A percentile compares a stretch with the other conserved stretches of the same genome.
Conservation (phyloP, 2,329 filamentous ascomycete species). For the Alternaria atra region DNA sequence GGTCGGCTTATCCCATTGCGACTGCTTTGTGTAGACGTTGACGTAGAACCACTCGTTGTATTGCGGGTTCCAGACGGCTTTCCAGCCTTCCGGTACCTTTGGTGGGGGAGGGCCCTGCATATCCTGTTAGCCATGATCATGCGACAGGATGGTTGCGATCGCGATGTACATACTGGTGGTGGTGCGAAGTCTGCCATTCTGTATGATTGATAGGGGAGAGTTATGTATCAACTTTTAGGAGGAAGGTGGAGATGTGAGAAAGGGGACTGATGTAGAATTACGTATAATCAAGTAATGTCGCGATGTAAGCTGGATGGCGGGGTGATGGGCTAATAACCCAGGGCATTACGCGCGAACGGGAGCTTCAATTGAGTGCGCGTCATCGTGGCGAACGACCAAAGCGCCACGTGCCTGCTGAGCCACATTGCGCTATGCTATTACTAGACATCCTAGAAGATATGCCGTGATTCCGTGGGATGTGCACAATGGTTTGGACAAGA, state of each 20-base stretch:
- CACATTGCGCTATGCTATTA: conserved; percentile 10
- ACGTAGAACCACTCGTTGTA: conserved; percentile 97
- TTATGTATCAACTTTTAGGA: background rate
- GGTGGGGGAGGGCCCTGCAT: conserved; percentile 64
- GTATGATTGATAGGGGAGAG: background rate
- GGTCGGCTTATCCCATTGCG: conserved; percentile 88
- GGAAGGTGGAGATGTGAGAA: background rate
- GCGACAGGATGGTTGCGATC: conserved; percentile 7
- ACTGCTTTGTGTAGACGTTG: conserved; percentile 85
- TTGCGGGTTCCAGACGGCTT: conserved; percentile 82
- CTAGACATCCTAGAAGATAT: background rate
- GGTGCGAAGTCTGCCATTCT: conserved; percentile 49
- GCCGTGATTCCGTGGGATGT: background rate
- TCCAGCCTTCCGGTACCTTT: conserved; percentile 79
- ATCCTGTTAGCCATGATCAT: conserved; percentile 16
- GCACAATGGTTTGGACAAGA: background rate
- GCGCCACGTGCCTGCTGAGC: conserved; percentile 24
- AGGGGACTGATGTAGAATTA: background rate
- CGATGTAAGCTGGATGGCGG: conserved; percentile 16
- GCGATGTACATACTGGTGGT: conserved; percentile 39
- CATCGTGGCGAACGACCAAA: conserved; percentile 30
- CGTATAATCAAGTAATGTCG: conserved; percentile 5
- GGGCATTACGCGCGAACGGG: conserved; percentile 12
- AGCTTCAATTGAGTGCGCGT: conserved; percentile 24
- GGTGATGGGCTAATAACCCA: conserved; percentile 25